Conservation (phyloP, 345 rosid species). For the Eucalyptus caleyi region DNA sequence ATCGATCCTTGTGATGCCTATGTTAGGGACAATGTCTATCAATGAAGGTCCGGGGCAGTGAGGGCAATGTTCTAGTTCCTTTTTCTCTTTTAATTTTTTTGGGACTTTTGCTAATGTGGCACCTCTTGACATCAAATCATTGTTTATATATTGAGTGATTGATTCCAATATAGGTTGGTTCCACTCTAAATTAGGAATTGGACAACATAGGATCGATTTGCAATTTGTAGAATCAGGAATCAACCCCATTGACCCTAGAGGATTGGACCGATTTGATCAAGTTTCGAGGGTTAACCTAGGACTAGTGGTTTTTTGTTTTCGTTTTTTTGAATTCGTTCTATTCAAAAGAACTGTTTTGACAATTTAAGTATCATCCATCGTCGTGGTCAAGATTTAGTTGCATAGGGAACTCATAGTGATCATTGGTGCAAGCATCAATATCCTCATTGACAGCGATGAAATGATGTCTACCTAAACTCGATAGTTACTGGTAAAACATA, state of each 20-base stretch:
- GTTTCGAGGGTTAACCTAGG: background rate
- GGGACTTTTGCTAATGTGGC: background rate
- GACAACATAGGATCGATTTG: accelerated
- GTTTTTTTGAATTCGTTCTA: no score
- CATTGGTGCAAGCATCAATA: conserved; percentile 3
- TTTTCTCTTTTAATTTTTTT: no score
- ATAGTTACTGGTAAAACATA: background rate
- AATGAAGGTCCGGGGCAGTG: background rate
- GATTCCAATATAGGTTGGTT: background rate
- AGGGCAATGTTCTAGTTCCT: background rate
- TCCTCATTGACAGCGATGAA: background rate
- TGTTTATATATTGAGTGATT: background rate
- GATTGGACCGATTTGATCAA: no score
- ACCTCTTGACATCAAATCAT: no score
- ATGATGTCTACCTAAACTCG: background rate
- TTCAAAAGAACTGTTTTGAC: background rate
- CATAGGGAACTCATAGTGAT: conserved; percentile 52
- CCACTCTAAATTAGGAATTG: background rate
- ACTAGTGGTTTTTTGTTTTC: no score
- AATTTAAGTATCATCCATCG: conserved; percentile 46
- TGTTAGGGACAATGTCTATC: background rate
- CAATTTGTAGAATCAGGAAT: background rate
- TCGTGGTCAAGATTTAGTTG: conserved; percentile 88
- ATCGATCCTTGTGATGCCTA: background rate
- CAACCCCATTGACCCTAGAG: background rate